Percentiles rank a stretch among this genome's conserved stretches.
Conservation (phyloP, 148 eudicot species). For the Rhododendron henanense region DNA sequence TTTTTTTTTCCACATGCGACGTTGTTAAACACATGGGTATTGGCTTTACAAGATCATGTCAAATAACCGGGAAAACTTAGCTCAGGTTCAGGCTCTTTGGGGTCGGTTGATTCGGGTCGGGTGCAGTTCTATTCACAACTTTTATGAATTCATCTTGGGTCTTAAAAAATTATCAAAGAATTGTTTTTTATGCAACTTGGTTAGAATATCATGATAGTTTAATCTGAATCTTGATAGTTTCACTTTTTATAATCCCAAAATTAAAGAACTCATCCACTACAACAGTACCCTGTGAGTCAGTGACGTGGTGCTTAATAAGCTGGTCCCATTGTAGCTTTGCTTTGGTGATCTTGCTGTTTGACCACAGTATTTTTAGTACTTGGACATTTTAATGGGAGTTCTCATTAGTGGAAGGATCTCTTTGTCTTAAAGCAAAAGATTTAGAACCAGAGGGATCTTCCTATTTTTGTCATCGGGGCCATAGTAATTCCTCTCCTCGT, state of each 20-base stretch:
- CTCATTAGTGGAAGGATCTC: background rate
- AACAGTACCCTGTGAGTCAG: background rate
- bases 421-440: background rate
- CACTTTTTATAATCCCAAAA: background rate
- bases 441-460: background rate
- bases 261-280: background rate
- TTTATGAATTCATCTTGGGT: background rate
- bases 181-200: background rate
- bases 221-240: background rate
- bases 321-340: background rate
- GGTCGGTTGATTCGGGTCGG: background rate
- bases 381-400: background rate
- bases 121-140: background rate
- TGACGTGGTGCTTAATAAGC: background rate
- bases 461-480: background rate
- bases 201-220: background rate
- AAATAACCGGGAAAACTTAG: background rate
- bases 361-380: background rate
- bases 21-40: background rate
- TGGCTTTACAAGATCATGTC: background rate
- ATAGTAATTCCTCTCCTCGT: background rate
- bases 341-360: background rate
- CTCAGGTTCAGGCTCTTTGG: background rate
- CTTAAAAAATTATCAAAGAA: background rate
- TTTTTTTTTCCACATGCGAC: background rate